A percentile compares a stretch with the other conserved stretches of the same genome.
phyloP scores from a whole-genome alignment of 2,329 filamentous ascomycete genomes.

The Cladophialophora exuberans region DNA sequence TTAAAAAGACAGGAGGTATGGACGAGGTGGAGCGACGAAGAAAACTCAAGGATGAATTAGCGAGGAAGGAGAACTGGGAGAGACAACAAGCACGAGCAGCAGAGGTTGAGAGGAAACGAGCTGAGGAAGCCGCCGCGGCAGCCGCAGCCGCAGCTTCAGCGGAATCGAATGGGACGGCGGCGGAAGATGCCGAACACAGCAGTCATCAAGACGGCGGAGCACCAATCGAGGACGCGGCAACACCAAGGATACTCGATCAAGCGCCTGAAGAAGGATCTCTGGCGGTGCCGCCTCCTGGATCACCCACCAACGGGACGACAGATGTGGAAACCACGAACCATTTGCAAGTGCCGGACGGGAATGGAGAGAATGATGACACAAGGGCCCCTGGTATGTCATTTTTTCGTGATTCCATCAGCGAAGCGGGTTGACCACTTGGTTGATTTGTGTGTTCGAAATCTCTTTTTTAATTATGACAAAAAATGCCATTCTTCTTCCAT shows the following conservation, averaged over 20 bases:
- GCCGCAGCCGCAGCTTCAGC: conserved; percentile 22
- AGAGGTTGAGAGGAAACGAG: conserved; percentile 49
- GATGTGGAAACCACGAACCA: conserved; percentile 6
- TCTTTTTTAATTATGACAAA: too few relatives aligned
- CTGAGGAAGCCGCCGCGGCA: conserved; percentile 22
- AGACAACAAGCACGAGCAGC: conserved; percentile 54
- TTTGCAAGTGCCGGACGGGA: conserved; percentile 69
- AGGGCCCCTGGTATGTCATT: conserved; percentile 48
- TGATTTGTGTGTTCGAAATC: too few relatives aligned
- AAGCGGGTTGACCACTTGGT: conserved; percentile 11
- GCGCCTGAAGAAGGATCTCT: conserved; percentile 19
- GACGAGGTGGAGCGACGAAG: conserved; percentile 89
- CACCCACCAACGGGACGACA: conserved; percentile 8
- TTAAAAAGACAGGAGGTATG: conserved; percentile 95
- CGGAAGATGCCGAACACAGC: conserved; percentile 3
- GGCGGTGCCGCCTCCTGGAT: conserved; percentile 3
- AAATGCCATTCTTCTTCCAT: too few relatives aligned
- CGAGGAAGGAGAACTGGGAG: conserved; percentile 73
- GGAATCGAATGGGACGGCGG: conserved; percentile 10
- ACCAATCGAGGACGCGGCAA: conserved; percentile 24
- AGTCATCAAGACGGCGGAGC: conserved; percentile 22
- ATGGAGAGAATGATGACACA: conserved; percentile 83
- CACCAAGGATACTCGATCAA: conserved; percentile 17
- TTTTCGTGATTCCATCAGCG: conserved; percentile 17
- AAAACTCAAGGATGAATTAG: conserved; percentile 82